Evolutionary conservation across 495 filamentous ascomycete genomes (phyloP), one percentile per base, ranked within the genome.

Genomic region (Peziza echinospora): DNA sequence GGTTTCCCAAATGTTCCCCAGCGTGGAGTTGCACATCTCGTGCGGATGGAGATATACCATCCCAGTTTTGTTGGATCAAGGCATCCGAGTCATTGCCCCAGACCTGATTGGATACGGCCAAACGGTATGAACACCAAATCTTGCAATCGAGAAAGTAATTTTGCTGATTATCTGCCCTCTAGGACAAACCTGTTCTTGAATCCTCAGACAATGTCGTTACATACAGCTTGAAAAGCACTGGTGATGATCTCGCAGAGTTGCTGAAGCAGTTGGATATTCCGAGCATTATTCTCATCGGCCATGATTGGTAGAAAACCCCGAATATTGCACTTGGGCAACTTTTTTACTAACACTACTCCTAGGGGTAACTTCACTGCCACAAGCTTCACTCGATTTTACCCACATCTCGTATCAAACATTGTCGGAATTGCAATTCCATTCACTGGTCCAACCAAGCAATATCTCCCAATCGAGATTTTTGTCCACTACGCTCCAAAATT

Each of bases 401-500:
- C 84, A 0, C 63, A 76, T 25, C 62, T 89, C 13, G 65, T 93
- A 44, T 66, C 67, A 2, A 73, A 77, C 45, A 66, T 94, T 26
- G 82, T 92, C 61, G 71, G 71, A 30, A 63, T 93, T 37, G 91
- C 82, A 58, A 83, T 84, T 4, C 80, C 85, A 0, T 93, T 74
- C 59, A 45, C 52, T 2, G 55, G 73, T 9, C 76, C 77, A 0
- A 47, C 52, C 1, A 60, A 64, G 41, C 53, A 59, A 25, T 78
- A 67, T 48, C 16, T 68, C 3, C 55, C 72, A 0, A n/a, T n/a
- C n/a, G n/a, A n/a, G n/a, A n/a, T n/a, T n/a, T n/a, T n/a, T n/a
- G n/a, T n/a, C n/a, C n/a, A n/a, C n/a, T n/a, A n/a, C n/a, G n/a
- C n/a, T n/a, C n/a, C n/a, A n/a, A n/a, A n/a, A n/a, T n/a, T n/a